Conservation (phyloP, 2,329 filamentous ascomycete species). For the Chaetoscypha palmicola region DNA sequence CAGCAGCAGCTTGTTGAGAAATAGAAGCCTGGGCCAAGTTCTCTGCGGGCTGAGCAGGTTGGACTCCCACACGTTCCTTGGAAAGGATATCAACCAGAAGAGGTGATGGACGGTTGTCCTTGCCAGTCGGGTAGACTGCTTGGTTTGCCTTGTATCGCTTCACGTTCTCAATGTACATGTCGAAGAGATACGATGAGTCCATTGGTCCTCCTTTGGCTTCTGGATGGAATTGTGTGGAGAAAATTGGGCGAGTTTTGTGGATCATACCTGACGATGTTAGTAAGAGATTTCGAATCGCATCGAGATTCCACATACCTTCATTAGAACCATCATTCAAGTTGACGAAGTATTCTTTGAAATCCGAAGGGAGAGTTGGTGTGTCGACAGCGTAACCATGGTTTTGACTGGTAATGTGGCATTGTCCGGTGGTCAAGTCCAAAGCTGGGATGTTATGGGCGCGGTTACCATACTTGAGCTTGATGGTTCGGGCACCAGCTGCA, state of each 20-base stretch:
- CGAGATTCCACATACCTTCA: constrained; percentile 52
- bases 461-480: constrained; percentile 99
- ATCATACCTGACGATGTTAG: constrained; percentile 57
- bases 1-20: constrained; percentile 18
- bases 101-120: constrained; percentile 81
- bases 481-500: constrained; percentile 78
- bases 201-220: constrained; percentile 96
- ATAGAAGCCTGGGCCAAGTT: constrained; percentile 18
- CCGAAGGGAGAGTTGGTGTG: constrained; percentile 67
- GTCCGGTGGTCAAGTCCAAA: constrained; percentile 86
- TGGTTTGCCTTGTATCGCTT: constrained; percentile 82
- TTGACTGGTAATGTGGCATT: constrained; percentile 97
- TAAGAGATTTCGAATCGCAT: neutral
- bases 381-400: constrained; percentile 98
- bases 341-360: constrained; percentile 98
- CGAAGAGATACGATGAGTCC: constrained; percentile 93
- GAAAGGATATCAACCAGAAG: constrained; percentile 84
- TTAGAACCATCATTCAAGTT: constrained; percentile 98
- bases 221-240: constrained; percentile 97
- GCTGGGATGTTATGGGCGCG: constrained; percentile 97
- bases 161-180: constrained; percentile 90
- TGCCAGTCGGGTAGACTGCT: constrained; percentile 58
- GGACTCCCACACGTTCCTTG: constrained; percentile 89
- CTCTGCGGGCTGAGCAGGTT: constrained; percentile 25
- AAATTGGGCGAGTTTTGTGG: constrained; percentile 92